Percentiles rank a stretch among this genome's conserved stretches.
Conservation (phyloP, 202 grass and related monocot species). For the Bolboschoenoplectus hybrid region DNA sequence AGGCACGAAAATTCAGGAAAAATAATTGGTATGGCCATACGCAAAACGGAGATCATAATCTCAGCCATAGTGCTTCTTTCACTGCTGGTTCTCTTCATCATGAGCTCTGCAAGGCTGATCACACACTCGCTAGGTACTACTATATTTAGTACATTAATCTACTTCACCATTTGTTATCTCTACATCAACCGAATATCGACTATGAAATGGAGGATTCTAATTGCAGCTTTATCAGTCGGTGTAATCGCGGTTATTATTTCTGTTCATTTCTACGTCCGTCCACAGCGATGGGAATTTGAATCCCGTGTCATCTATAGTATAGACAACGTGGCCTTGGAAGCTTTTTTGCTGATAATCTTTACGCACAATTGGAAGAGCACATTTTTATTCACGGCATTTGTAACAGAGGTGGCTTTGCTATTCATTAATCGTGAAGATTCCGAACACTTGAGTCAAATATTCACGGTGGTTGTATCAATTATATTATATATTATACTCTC, state of each 20-base stretch:
- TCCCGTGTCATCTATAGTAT: not conserved
- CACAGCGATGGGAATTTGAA: not conserved
- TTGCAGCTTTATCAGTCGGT: not conserved
- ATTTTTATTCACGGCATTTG: not conserved
- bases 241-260: not conserved
- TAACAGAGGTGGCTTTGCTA: not conserved
- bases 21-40: not conserved
- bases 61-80: not conserved
- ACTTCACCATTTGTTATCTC: not conserved
- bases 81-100: not conserved
- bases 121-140: not conserved
- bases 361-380: not conserved
- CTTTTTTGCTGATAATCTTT: not conserved
- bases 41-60: not conserved
- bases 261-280: not conserved
- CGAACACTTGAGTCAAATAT: not conserved
- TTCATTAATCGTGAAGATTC: not conserved
- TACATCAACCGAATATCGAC: not conserved
- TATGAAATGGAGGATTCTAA: not conserved
- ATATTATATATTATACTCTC: not conserved
- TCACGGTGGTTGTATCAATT: not conserved
- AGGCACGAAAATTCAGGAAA: not conserved
- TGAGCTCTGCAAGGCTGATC: not conserved
- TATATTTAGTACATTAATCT: not conserved
- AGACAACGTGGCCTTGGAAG: not conserved